Evolutionary conservation across 2,329 filamentous ascomycete species (phyloP).

Genomic region (Alternaria arborescens): DNA sequence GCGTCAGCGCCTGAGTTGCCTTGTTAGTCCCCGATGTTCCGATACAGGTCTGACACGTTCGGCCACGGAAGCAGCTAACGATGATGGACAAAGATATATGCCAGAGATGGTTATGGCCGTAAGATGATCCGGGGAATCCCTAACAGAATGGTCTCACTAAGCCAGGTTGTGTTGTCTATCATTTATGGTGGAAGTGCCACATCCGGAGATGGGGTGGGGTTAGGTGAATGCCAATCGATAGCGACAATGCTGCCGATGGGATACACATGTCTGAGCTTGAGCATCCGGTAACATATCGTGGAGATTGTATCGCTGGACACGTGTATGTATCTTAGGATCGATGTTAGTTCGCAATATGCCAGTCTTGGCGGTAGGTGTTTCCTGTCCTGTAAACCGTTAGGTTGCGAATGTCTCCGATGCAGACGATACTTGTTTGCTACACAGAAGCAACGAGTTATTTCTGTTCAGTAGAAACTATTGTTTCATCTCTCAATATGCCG

Average conservation of each 20-base stretch:
- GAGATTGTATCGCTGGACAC: neutral
- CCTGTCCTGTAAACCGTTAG: neutral
- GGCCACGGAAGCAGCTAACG: neutral
- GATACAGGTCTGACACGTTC: neutral
- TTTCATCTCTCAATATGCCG: neutral
- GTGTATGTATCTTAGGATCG: neutral
- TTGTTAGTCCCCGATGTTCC: neutral
- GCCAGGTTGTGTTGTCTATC: neutral
- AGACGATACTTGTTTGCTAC: neutral
- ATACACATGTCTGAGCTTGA: neutral
- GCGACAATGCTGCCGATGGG: neutral
- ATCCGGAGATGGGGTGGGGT: neutral
- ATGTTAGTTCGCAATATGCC: neutral
- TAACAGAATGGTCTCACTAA: neutral
- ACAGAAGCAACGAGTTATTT: neutral
- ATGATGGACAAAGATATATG: neutral
- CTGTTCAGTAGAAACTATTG: neutral
- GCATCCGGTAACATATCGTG: neutral
- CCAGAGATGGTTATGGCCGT: neutral
- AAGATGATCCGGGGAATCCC: slow-evolving; percentile 1
- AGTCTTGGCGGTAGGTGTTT: neutral
- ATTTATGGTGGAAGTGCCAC: neutral
- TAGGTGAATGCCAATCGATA: neutral
- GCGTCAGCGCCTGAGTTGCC: slow-evolving; percentile 1
- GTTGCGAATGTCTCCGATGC: neutral